Evolutionary conservation across 192 early-diverging fungal genomes (phyloP).

Genomic region (Pilobolus umbonatus): DNA sequence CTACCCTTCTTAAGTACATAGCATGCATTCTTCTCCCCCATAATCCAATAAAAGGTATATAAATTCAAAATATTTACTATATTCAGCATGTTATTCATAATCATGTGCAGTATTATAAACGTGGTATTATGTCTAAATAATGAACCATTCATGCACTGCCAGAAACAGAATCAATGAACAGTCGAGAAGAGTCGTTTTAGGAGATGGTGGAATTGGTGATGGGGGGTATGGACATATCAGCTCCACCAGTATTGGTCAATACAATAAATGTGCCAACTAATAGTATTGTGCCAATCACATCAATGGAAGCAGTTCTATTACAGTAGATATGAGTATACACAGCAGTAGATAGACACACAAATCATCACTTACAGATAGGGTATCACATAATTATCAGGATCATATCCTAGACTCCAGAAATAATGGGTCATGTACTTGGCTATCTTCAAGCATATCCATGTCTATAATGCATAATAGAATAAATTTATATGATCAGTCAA

Average conservation of each 20-base stretch:
- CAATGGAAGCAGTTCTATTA: conserved; percentile 61
- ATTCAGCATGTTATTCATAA: too few relatives aligned
- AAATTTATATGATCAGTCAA: background rate
- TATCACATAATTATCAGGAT: conserved; percentile 68
- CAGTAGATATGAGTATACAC: too few relatives aligned
- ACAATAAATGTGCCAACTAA: conserved; percentile 37
- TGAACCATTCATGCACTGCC: too few relatives aligned
- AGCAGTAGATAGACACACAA: conserved; percentile 1
- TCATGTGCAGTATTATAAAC: too few relatives aligned
- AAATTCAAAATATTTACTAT: too few relatives aligned
- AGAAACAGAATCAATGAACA: too few relatives aligned
- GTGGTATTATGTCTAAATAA: too few relatives aligned
- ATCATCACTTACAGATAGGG: conserved; percentile 48
- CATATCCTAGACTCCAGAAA: conserved; percentile 61
- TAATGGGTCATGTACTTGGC: conserved; percentile 45
- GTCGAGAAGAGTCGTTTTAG: too few relatives aligned
- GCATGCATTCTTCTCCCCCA: too few relatives aligned
- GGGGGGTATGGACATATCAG: conserved; percentile 9
- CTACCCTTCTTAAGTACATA: too few relatives aligned
- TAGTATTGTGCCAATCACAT: conserved; percentile 61
- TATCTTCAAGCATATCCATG: conserved; percentile 45
- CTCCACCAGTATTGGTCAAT: conserved; percentile 11
- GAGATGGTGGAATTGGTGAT: too few relatives aligned
- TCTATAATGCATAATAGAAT: conserved; percentile 27
- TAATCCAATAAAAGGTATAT: too few relatives aligned